phyloP scores from a whole-genome alignment of 257 asterid genomes.

The Cynanchum wilfordii region DNA sequence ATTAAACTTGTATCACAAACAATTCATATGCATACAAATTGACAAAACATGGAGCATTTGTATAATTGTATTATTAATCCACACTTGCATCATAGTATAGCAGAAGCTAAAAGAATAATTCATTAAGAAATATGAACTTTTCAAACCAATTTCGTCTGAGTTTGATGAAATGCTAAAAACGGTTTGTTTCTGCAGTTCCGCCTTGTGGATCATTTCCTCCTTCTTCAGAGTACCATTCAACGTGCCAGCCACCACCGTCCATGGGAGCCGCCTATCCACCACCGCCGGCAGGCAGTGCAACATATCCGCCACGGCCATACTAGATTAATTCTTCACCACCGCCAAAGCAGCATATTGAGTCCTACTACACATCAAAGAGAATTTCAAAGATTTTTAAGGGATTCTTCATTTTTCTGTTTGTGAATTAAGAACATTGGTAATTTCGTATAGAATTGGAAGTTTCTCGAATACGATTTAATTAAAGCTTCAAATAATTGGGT shows the following conservation, averaged over 20 bases:
- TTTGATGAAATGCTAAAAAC: not conserved
- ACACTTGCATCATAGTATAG: too few species aligned
- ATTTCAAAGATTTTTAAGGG: not conserved
- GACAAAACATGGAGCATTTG: too few species aligned
- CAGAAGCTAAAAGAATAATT: too few species aligned
- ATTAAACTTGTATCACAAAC: not conserved
- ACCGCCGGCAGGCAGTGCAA: constrained; percentile 8
- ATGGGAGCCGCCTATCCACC: constrained; percentile 35
- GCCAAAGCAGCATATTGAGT: not conserved
- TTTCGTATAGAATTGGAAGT: not conserved
- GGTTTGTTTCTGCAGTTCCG: not conserved
- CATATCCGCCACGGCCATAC: constrained; percentile 11
- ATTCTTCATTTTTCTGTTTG: not conserved
- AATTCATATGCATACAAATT: not conserved
- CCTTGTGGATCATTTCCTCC: constrained; percentile 8
- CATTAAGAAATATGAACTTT: too few species aligned
- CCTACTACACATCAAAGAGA: not conserved
- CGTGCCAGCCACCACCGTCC: constrained; percentile 23
- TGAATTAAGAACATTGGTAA: not conserved
- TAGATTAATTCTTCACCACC: not conserved
- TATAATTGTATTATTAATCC: too few species aligned
- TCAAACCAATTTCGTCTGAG: too few species aligned
- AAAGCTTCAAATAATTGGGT: not conserved
- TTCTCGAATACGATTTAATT: not conserved
- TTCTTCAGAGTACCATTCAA: constrained; percentile 5